A percentile compares a stretch with the other conserved stretches of the same genome.
These are phyloP conservation scores for Leishmania tropica DNA, from an alignment of 208 protist genomes.

Conservation along the genomic window DNA sequence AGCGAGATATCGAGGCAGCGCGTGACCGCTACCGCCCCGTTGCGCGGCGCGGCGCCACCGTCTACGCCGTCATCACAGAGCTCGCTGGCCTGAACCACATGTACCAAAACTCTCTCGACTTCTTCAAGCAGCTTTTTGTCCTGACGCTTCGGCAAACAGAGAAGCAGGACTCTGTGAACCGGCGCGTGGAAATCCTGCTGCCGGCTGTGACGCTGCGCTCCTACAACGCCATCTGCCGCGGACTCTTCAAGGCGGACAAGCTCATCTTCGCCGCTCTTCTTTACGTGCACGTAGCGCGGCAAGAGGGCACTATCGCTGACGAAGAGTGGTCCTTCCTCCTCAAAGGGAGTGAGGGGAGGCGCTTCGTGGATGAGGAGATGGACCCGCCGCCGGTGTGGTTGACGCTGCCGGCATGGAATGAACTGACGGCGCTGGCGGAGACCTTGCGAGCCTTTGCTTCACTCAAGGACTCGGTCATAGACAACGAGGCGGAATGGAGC, in stretches of 20 bases:
- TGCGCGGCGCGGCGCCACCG: slow-evolving; percentile 92
- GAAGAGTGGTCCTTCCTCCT: slow-evolving; percentile 92
- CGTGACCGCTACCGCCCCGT: slow-evolving; percentile 94
- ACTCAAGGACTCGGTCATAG: slow-evolving; percentile 89
- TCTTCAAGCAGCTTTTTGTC: slow-evolving; percentile 93
- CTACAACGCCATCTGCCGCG: slow-evolving; percentile 95
- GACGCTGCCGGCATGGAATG: slow-evolving; percentile 88
- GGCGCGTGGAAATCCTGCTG: slow-evolving; percentile 81
- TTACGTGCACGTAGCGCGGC: slow-evolving; percentile 84
- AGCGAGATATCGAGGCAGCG: slow-evolving; percentile 93
- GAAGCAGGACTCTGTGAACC: slow-evolving; percentile 72
- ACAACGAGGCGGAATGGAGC: slow-evolving; percentile 78
- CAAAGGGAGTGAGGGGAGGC: slow-evolving; percentile 82
- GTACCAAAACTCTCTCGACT: slow-evolving; percentile 95
- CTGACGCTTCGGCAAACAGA: slow-evolving; percentile 91
- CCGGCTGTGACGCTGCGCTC: slow-evolving; percentile 86
- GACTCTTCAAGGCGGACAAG: slow-evolving; percentile 96
- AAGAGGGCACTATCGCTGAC: slow-evolving; percentile 62
- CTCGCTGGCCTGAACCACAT: slow-evolving; percentile 93
- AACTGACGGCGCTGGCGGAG: slow-evolving; percentile 85
- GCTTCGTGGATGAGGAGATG: slow-evolving; percentile 65
- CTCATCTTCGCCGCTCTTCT: slow-evolving; percentile 96
- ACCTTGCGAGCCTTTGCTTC: slow-evolving; percentile 83
- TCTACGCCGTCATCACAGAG: slow-evolving; percentile 96
- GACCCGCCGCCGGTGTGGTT: slow-evolving; percentile 92